Evolutionary conservation across 2,329 filamentous ascomycete species (phyloP).

Genomic region (Xenoacremonium recifei): DNA sequence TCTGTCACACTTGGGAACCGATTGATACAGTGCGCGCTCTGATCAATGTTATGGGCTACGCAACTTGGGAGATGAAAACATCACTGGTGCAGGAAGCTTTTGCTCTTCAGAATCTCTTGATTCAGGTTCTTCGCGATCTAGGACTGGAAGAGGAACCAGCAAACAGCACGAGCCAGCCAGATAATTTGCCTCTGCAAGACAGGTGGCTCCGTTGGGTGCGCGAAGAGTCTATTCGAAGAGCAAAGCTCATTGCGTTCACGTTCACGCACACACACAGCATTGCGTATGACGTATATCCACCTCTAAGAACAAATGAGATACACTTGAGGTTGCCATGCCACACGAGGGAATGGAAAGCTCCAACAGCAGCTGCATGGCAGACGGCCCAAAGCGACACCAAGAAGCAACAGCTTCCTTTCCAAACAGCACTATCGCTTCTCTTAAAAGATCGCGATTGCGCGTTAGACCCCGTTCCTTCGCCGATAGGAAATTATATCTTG

Average conservation of each 20-base stretch:
- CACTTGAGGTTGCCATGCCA: conserved; percentile 33
- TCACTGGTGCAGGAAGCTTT: conserved; percentile 34
- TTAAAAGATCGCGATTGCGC: conserved; percentile 27
- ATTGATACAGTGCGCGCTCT: conserved; percentile 33
- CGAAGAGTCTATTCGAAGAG: conserved; percentile 31
- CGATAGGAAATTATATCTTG: conserved; percentile 36
- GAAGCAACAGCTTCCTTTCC: conserved; percentile 35
- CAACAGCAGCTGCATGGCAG: conserved; percentile 29
- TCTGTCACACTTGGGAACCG: conserved; percentile 22
- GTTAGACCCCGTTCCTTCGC: conserved; percentile 34
- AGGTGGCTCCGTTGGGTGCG: conserved; percentile 31
- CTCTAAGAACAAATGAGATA: conserved; percentile 35
- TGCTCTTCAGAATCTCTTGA: conserved; percentile 30
- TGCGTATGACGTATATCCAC: conserved; percentile 37
- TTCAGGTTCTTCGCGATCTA: conserved; percentile 32
- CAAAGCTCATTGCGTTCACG: conserved; percentile 37
- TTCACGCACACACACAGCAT: conserved; percentile 39
- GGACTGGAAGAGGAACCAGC: conserved; percentile 30
- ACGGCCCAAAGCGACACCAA: conserved; percentile 22
- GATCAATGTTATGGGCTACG: conserved; percentile 37
- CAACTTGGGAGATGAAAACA: conserved; percentile 36
- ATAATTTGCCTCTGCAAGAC: neutral
- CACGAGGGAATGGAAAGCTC: conserved; percentile 36
- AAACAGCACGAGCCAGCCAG: neutral
- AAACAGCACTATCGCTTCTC: conserved; percentile 33